These are phyloP conservation scores for Aureoboletus auriporus DNA, from an alignment of 768 basidiomycete genomes.

Conservation along the genomic window DNA sequence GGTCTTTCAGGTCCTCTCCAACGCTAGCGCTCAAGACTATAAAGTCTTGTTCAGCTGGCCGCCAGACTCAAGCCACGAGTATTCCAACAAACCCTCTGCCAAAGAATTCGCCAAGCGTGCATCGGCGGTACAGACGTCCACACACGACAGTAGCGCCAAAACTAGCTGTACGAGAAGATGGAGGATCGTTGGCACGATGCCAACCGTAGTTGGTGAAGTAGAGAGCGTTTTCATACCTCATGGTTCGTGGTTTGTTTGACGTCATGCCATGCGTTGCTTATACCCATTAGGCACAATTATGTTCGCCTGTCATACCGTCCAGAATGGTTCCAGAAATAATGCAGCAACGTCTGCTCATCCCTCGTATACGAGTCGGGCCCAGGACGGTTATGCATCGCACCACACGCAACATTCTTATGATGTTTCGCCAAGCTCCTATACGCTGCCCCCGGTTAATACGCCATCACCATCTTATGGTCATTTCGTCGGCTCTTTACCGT, in stretches of 20 bases:
- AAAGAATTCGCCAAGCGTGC: slow-evolving; percentile 55
- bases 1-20: slow-evolving; percentile 77
- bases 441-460: slow-evolving; percentile 29
- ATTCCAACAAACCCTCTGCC: slow-evolving; percentile 40
- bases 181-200: slow-evolving; percentile 66
- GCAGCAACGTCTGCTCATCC: slow-evolving; percentile 17
- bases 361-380: slow-evolving; percentile 22
- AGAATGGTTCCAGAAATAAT: slow-evolving; percentile 21
- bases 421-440: slow-evolving; percentile 24
- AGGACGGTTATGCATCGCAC: slow-evolving; percentile 24
- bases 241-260: slow-evolving; percentile 50
- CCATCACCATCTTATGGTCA: slow-evolving; percentile 26
- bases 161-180: slow-evolving; percentile 85
- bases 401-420: slow-evolving; percentile 28
- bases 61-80: slow-evolving; percentile 46
- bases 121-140: slow-evolving; percentile 53
- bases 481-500: slow-evolving; percentile 19
- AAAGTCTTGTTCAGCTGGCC: slow-evolving; percentile 74
- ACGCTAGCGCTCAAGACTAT: slow-evolving; percentile 44
- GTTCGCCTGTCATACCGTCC: slow-evolving; percentile 38
- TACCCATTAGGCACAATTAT: slow-evolving; percentile 31
- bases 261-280: slow-evolving; percentile 31
- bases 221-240: slow-evolving; percentile 90
- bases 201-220: slow-evolving; percentile 58
- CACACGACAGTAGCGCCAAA: slow-evolving; percentile 65